phyloP scores from a whole-genome alignment of 768 basidiomycete genomes.

The Floccularia luteovirens region DNA sequence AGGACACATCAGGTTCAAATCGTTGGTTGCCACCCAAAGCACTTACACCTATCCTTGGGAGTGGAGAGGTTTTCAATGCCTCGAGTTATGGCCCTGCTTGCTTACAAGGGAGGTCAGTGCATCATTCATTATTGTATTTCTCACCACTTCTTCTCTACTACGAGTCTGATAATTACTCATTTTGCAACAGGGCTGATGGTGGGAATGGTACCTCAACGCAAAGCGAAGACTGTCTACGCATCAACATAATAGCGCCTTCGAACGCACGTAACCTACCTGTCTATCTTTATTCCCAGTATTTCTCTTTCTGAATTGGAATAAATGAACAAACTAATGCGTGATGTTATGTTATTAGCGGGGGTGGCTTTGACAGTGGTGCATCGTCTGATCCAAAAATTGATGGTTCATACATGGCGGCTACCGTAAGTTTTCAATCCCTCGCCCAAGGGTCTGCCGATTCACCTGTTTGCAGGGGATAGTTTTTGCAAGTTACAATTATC shows the following conservation, averaged over 20 bases:
- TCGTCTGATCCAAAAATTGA: conserved; percentile 27
- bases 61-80: conserved; percentile 16
- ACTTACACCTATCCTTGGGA: conserved; percentile 6
- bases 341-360: conserved; percentile 14
- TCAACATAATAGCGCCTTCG: conserved; percentile 32
- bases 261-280: conserved; percentile 22
- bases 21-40: conserved; percentile 21
- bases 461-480: conserved; percentile 16
- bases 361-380: conserved; percentile 26
- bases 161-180: too few species aligned
- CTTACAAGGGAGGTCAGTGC: conserved; percentile 22
- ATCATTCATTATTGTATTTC: neutral
- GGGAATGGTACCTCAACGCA: conserved; percentile 26
- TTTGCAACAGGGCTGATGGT: conserved; percentile 16
- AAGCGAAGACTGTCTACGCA: conserved; percentile 30
- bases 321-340: neutral
- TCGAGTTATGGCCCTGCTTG: conserved; percentile 23
- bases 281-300: conserved; percentile 21
- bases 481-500: conserved; percentile 25
- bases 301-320: neutral
- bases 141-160: neutral
- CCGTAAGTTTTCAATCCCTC: conserved; percentile 7
- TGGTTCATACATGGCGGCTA: conserved; percentile 21
- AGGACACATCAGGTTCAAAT: conserved; percentile 19
- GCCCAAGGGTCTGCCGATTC: neutral